Conservation (phyloP, 768 basidiomycete species). For the Lactarius hatsudake region DNA sequence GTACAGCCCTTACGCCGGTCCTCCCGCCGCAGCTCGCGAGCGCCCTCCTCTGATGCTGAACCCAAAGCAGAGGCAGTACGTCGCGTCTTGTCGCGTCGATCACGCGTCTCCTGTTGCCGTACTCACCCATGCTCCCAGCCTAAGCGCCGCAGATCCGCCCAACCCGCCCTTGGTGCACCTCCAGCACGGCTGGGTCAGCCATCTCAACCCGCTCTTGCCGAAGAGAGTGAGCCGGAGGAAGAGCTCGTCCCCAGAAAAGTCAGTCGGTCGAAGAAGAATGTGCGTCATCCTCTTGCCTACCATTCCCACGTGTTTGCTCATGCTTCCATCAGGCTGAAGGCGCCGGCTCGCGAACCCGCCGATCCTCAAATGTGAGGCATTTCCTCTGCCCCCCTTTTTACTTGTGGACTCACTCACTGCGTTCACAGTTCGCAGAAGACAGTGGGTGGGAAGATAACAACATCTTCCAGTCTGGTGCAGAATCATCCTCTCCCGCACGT, state of each 20-base stretch:
- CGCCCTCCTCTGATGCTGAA: conserved; percentile 44
- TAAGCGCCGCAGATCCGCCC: conserved; percentile 78
- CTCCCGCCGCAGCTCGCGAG: conserved; percentile 63
- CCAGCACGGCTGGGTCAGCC: conserved; percentile 37
- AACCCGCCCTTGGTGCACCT: conserved; percentile 59
- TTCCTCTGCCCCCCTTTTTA: not conserved
- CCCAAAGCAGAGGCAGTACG: conserved; percentile 56
- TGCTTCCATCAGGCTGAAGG: conserved; percentile 43
- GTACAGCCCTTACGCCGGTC: conserved; percentile 46
- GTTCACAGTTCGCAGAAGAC: conserved; percentile 48
- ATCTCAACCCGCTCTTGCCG: conserved; percentile 47
- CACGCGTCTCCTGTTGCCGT: conserved; percentile 24
- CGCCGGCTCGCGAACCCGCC: conserved; percentile 51
- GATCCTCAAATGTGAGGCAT: conserved; percentile 41
- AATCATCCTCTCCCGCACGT: conserved; percentile 75
- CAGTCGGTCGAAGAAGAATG: conserved; percentile 57
- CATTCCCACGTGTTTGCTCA: conserved; percentile 10
- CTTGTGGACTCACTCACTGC: conserved; percentile 5
- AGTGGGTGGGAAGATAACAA: conserved; percentile 92
- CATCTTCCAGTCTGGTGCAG: conserved; percentile 86
- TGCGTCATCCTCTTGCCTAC: conserved; percentile 31
- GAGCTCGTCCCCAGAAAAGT: conserved; percentile 59
- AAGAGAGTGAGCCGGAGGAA: conserved; percentile 80
- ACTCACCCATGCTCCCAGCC: conserved; percentile 42
- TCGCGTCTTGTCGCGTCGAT: conserved; percentile 25